These are phyloP conservation scores for Akanthomyces lecanii DNA, from an alignment of 2,329 filamentous ascomycete genomes.

Conservation along the genomic window DNA sequence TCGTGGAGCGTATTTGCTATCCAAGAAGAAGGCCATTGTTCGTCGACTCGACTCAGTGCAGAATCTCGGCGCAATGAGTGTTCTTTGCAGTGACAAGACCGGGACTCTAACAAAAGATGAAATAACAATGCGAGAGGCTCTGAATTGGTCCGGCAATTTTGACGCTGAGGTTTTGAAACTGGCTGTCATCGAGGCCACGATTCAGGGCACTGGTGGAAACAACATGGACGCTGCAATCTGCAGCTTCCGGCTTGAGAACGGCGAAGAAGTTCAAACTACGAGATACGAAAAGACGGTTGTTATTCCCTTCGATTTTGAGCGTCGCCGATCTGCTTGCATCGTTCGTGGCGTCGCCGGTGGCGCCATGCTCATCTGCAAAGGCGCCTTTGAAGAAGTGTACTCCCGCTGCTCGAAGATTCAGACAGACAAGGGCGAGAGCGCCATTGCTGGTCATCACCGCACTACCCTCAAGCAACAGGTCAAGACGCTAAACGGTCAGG, in stretches of 20 bases:
- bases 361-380: constrained; percentile 28
- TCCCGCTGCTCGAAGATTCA: constrained; percentile 22
- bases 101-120: constrained; percentile 29
- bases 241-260: constrained; percentile 17
- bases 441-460: constrained; percentile 20
- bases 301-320: constrained; percentile 27
- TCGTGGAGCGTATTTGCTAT: constrained; percentile 25
- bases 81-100: constrained; percentile 30
- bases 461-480: constrained; percentile 19
- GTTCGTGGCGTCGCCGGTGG: constrained; percentile 23
- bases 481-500: constrained; percentile 20
- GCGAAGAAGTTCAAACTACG: constrained; percentile 19
- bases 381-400: constrained; percentile 28
- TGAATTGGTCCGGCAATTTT: constrained; percentile 21
- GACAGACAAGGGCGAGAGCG: constrained; percentile 17
- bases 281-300: constrained; percentile 23
- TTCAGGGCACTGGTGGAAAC: constrained; percentile 27
- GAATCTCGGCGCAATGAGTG: constrained; percentile 28
- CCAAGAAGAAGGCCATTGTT: constrained; percentile 34
- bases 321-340: constrained; percentile 24
- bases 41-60: constrained; percentile 31
- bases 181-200: constrained; percentile 24
- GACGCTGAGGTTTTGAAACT: constrained; percentile 25
- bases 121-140: constrained; percentile 24
- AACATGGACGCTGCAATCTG: constrained; percentile 28